A percentile compares a stretch with the other conserved stretches of the same genome.
Evolutionary conservation across 2,329 filamentous ascomycete species (phyloP).

Genomic region (Neofusicoccum ribis): DNA sequence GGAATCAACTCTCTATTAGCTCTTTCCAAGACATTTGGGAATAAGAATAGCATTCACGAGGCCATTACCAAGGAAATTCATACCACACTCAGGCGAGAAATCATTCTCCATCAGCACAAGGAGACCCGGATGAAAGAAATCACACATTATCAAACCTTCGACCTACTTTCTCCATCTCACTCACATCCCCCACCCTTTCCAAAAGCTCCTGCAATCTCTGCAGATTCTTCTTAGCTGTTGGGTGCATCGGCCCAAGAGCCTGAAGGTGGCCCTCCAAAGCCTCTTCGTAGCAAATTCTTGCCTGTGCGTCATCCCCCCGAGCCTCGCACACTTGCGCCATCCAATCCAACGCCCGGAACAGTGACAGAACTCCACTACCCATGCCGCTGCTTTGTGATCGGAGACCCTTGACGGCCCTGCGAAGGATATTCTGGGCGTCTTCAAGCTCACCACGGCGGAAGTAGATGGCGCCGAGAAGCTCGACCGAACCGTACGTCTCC

Average conservation of each 20-base stretch:
- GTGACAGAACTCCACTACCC: not conserved
- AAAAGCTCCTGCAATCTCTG: not conserved
- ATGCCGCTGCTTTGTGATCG: not conserved
- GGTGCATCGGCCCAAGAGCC: not conserved
- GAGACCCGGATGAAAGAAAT: no score
- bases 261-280: not conserved
- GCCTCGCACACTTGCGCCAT: not conserved
- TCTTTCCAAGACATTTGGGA: no score
- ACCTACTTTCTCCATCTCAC: not conserved
- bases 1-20: no score
- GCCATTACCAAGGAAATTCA: no score
- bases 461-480: not conserved
- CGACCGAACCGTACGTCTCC: not conserved
- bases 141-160: not conserved
- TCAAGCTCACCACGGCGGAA: not conserved
- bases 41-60: no score
- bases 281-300: not conserved
- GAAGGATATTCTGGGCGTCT: not conserved
- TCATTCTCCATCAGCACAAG: no score
- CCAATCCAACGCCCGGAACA: not conserved
- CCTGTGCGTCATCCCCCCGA: not conserved
- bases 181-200: not conserved
- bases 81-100: no score
- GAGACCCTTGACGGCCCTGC: not conserved
- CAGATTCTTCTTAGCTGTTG: not conserved